These are phyloP conservation scores for Karstenula rhodostoma DNA, from an alignment of 2,329 filamentous ascomycete species.

Conservation along the genomic window DNA sequence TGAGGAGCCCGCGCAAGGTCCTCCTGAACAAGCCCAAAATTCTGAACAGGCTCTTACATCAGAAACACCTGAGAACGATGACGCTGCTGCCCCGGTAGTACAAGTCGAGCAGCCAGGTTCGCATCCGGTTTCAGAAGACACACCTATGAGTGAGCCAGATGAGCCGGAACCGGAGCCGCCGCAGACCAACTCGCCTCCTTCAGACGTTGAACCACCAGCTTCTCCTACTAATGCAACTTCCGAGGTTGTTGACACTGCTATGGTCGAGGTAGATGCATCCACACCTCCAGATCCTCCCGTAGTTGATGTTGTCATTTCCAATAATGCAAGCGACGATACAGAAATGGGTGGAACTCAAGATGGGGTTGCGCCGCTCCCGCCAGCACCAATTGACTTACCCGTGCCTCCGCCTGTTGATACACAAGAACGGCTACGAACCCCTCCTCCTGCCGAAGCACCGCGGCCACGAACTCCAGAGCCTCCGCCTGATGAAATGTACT, in stretches of 20 bases:
- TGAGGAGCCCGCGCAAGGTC: background rate
- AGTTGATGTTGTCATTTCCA: constrained; percentile 32
- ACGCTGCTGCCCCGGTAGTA: background rate
- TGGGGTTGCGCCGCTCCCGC: constrained; percentile 35
- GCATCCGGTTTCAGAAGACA: constrained; percentile 39
- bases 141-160: constrained; percentile 50
- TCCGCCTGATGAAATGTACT: constrained; percentile 48
- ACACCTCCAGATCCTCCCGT: constrained; percentile 27
- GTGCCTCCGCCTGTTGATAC: constrained; percentile 21
- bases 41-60: constrained; percentile 3
- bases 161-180: constrained; percentile 24
- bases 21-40: constrained; percentile 1
- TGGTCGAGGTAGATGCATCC: constrained; percentile 33
- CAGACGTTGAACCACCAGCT: constrained; percentile 14
- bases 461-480: constrained; percentile 30
- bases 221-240: constrained; percentile 3
- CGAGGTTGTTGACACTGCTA: constrained; percentile 29
- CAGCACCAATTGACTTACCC: constrained; percentile 23
- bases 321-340: constrained; percentile 33
- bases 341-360: constrained; percentile 49
- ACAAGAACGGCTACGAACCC: constrained; percentile 23
- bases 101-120: constrained; percentile 16
- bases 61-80: constrained; percentile 11
- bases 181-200: constrained; percentile 12
- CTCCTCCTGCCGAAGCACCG: constrained; percentile 18